These are phyloP conservation scores for Fomitopsis palustris DNA, from an alignment of 1,284 basidiomycete species.

Conservation along the genomic window DNA sequence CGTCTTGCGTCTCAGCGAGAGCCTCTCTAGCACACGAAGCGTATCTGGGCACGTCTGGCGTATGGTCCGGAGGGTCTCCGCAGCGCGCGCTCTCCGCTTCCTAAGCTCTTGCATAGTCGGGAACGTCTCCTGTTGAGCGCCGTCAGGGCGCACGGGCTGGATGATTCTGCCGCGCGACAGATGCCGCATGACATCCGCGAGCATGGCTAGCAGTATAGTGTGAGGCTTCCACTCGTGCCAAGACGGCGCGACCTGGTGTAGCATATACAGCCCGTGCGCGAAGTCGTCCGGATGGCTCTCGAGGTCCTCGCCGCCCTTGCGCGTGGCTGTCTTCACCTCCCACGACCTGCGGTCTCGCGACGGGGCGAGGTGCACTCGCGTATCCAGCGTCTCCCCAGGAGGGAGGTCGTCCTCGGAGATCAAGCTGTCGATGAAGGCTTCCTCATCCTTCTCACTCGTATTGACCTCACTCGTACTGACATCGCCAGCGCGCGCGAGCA, in stretches of 20 bases:
- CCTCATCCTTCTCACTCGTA: background rate
- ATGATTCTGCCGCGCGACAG: slow-evolving; percentile 50
- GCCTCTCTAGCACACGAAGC: slow-evolving; percentile 37
- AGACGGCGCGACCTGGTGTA: slow-evolving; percentile 58
- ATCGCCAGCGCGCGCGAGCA: slow-evolving; percentile 21
- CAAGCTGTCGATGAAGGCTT: background rate
- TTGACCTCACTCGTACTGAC: too few relatives aligned
- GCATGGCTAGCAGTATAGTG: slow-evolving; percentile 39
- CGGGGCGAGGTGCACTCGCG: slow-evolving; percentile 29
- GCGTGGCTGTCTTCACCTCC: slow-evolving; percentile 17
- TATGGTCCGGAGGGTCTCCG: slow-evolving; percentile 39
- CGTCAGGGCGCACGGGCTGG: slow-evolving; percentile 34
- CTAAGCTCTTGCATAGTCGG: slow-evolving; percentile 24
- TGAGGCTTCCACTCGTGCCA: slow-evolving; percentile 71
- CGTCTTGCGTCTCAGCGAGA: slow-evolving; percentile 20
- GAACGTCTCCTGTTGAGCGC: slow-evolving; percentile 15
- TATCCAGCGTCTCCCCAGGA: slow-evolving; percentile 8
- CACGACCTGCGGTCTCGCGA: slow-evolving; percentile 23
- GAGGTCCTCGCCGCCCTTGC: slow-evolving; percentile 14
- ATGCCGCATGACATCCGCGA: slow-evolving; percentile 42
- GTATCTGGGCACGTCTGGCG: slow-evolving; percentile 48
- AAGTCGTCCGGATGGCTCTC: slow-evolving; percentile 31
- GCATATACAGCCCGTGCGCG: slow-evolving; percentile 54
- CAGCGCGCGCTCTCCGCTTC: slow-evolving; percentile 31
- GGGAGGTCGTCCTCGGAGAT: background rate